These are phyloP conservation scores for Globisporangium acanthophoron DNA, from an alignment of 352 stramenopile species.

Conservation along the genomic window DNA sequence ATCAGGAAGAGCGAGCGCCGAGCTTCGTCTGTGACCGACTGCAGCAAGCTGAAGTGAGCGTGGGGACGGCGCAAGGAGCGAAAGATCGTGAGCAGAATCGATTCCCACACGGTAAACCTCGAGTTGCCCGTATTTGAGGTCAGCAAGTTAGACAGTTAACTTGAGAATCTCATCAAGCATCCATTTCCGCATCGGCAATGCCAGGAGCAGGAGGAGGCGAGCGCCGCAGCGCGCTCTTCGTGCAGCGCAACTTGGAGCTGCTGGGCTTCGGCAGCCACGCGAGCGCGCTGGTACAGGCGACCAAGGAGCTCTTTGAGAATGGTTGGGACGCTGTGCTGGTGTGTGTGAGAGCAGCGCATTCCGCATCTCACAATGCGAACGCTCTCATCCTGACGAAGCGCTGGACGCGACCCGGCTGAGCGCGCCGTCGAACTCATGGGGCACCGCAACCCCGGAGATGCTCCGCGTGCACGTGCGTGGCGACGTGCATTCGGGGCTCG, in stretches of 20 bases:
- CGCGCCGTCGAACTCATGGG: slow-evolving; percentile 9
- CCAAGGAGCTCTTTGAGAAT: slow-evolving; percentile 84
- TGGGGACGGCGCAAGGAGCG: too few species aligned
- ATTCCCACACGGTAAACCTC: too few species aligned
- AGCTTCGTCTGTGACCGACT: too few species aligned
- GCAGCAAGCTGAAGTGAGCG: too few species aligned
- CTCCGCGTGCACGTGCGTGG: slow-evolving; percentile 41
- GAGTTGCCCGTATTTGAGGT: too few species aligned
- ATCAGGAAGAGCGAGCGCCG: too few species aligned
- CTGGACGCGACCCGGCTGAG: slow-evolving; percentile 48
- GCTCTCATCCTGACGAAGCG: slow-evolving; percentile 20
- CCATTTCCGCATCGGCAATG: background rate
- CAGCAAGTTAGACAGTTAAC: too few species aligned
- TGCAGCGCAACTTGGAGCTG: slow-evolving; percentile 63
- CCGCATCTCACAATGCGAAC: too few species aligned
- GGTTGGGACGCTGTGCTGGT: slow-evolving; percentile 18
- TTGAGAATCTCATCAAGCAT: too few species aligned
- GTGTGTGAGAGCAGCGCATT: too few species aligned
- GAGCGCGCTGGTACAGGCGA: slow-evolving; percentile 63
- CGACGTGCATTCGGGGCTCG: slow-evolving; percentile 17
- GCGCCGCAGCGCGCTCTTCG: slow-evolving; percentile 37
- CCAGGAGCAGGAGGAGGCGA: slow-evolving; percentile 5
- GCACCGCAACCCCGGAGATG: slow-evolving; percentile 23
- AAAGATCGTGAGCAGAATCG: too few species aligned
- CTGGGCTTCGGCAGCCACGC: slow-evolving; percentile 58